A percentile compares a stretch with the other conserved stretches of the same genome.
Conservation (phyloP, 345 rosid species). For the Geranium rotundifolium region DNA sequence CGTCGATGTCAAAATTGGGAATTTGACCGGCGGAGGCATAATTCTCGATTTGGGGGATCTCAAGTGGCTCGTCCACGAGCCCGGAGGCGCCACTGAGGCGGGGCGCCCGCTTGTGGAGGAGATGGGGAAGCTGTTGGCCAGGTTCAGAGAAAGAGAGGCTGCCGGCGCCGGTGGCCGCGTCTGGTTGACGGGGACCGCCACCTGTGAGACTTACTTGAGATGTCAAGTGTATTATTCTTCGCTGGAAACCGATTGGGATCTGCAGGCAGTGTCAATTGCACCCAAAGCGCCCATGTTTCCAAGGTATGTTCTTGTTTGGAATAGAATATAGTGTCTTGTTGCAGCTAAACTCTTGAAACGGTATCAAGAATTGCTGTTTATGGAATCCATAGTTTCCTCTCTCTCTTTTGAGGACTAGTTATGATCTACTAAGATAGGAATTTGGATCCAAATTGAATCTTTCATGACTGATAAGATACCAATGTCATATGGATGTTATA, state of each 20-base stretch:
- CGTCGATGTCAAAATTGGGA: conserved; percentile 40
- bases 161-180: conserved; percentile 23
- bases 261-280: conserved; percentile 83
- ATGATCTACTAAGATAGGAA: not conserved
- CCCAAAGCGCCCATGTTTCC: conserved; percentile 49
- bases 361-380: not conserved
- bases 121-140: conserved; percentile 48
- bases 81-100: conserved; percentile 25
- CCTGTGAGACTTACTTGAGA: conserved; percentile 86
- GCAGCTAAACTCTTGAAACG: not conserved
- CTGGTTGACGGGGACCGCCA: conserved; percentile 88
- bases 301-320: conserved; percentile 26
- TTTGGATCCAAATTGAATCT: too few species aligned
- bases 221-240: conserved; percentile 85
- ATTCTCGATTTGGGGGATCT: conserved; percentile 82
- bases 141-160: conserved; percentile 29
- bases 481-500: too few species aligned
- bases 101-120: conserved; percentile 46
- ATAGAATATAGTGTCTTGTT: not conserved
- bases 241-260: conserved; percentile 92
- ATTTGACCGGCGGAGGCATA: conserved; percentile 40
- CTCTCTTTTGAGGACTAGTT: too few species aligned
- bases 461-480: not conserved
- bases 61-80: conserved; percentile 79
- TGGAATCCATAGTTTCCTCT: not conserved